Evolutionary conservation across 805 yeast genomes (phyloP).

Genomic region (Wickerhamomyces alni): DNA sequence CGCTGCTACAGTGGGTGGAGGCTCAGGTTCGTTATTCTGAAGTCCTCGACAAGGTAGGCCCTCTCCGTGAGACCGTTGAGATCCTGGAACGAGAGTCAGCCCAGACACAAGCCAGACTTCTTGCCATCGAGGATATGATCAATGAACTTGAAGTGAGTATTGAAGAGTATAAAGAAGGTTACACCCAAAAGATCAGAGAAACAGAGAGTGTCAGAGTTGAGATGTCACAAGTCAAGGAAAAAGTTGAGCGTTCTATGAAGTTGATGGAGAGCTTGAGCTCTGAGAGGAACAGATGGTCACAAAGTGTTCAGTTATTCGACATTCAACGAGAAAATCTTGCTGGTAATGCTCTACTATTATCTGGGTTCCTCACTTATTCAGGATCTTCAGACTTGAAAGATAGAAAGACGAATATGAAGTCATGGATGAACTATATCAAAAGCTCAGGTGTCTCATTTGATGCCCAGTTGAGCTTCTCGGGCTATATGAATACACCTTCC

Average conservation of each 20-base stretch:
- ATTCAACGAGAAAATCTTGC: conserved; percentile 38
- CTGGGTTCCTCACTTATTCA: conserved; percentile 55
- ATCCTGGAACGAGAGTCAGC: conserved; percentile 52
- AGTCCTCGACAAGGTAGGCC: conserved; percentile 66
- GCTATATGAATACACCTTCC: conserved; percentile 33
- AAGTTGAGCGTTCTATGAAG: conserved; percentile 54
- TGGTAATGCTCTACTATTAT: conserved; percentile 61
- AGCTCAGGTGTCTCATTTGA: conserved; percentile 35
- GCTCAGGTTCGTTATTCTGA: conserved; percentile 81
- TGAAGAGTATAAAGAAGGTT: conserved; percentile 56
- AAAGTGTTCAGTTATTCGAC: conserved; percentile 45
- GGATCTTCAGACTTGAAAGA: conserved; percentile 51
- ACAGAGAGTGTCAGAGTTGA: conserved; percentile 70
- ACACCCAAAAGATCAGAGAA: conserved; percentile 72
- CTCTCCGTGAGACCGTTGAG: conserved; percentile 61
- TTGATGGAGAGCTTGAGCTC: conserved; percentile 56
- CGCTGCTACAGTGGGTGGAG: conserved; percentile 78
- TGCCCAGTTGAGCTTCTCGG: conserved; percentile 26
- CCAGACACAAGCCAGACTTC: conserved; percentile 59
- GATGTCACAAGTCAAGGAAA: conserved; percentile 54
- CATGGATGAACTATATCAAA: conserved; percentile 33
- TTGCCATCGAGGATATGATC: conserved; percentile 80
- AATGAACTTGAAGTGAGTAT: conserved; percentile 65
- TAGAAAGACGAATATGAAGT: conserved; percentile 30
- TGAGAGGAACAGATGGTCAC: conserved; percentile 76